Conservation (phyloP, 1,284 basidiomycete genomes). For the Caloboletus inedulis region DNA sequence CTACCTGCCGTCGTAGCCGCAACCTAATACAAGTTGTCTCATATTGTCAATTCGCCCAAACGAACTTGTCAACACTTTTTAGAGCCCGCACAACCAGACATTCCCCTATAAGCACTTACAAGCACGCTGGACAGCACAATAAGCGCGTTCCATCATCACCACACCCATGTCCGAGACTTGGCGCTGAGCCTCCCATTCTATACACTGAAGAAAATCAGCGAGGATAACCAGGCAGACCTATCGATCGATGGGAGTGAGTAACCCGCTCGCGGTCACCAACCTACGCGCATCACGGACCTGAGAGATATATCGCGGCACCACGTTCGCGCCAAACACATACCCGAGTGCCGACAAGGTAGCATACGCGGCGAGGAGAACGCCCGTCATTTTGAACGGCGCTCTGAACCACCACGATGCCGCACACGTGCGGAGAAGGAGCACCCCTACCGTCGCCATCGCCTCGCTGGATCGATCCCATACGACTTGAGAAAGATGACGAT, state of each 20-base stretch:
- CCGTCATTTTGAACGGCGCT: constrained; percentile 1
- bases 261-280: neutral
- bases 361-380: constrained; percentile 1
- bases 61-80: too few species aligned
- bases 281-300: constrained; percentile 10
- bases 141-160: neutral
- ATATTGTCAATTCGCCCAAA: too few species aligned
- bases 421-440: neutral
- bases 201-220: constrained; percentile 13
- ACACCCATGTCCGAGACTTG: neutral
- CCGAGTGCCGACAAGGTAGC: neutral
- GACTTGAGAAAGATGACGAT: neutral
- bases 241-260: neutral
- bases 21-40: too few species aligned
- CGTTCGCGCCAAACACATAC: neutral
- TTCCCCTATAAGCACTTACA: neutral
- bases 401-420: constrained; percentile 15
- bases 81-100: neutral
- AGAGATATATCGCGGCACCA: neutral
- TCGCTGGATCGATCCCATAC: neutral
- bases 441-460: neutral
- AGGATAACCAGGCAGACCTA: constrained; percentile 6
- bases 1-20: too few species aligned
- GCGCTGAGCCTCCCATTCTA: constrained; percentile 15
- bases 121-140: neutral